These are phyloP conservation scores for Abelmoschus esculentus DNA, from an alignment of 345 rosid genomes.

Conservation along the genomic window DNA sequence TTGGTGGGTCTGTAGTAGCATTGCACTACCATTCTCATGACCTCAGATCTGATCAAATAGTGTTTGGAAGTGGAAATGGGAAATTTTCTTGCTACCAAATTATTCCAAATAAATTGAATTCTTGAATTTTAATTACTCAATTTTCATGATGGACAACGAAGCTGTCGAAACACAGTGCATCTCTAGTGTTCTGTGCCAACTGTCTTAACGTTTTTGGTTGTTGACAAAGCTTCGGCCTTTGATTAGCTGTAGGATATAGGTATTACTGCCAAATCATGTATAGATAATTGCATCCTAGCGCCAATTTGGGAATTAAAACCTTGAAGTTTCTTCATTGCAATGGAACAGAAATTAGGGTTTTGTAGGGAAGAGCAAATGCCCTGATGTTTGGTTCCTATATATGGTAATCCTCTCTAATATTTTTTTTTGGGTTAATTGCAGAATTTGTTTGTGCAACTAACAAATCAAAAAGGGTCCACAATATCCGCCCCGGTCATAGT, in stretches of 20 bases:
- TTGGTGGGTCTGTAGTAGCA: background rate
- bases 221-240: background rate
- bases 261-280: background rate
- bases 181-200: background rate
- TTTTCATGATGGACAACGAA: background rate
- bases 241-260: background rate
- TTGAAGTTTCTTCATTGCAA: background rate
- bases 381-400: background rate
- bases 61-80: background rate
- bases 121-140: background rate
- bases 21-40: background rate
- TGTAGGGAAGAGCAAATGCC: background rate
- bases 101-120: background rate
- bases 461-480: slow-evolving; percentile 62
- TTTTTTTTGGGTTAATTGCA: background rate
- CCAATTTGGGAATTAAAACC: background rate
- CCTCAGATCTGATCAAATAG: background rate
- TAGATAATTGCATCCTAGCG: background rate
- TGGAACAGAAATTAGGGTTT: background rate
- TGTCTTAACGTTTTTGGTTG: background rate
- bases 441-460: slow-evolving; percentile 32
- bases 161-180: background rate
- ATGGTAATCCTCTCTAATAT: background rate
- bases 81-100: background rate
- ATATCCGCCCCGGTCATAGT: slow-evolving; percentile 37